Evolutionary conservation across 2,329 filamentous ascomycete genomes (phyloP), one percentile per base, ranked within the genome.

Genomic region (Ophiostoma quercus): DNA sequence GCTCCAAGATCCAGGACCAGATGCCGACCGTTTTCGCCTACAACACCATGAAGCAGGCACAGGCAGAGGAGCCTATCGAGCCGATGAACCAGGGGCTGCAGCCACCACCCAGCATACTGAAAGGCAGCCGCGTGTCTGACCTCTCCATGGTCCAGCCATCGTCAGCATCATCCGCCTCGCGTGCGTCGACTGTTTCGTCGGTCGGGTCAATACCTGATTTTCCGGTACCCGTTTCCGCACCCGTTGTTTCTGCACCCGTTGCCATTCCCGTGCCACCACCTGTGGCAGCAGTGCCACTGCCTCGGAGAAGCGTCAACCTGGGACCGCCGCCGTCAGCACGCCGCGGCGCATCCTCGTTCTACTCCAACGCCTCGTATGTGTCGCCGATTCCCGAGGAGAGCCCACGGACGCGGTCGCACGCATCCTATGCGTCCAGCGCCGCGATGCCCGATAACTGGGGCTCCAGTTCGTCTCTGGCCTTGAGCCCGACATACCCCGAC

Each of bases 351-450:
- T 89, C 87, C 0, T 88, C 87, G 0, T 89, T 88, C 71, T 89
- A 90, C 74, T 90, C 89, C 2, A 85, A 84, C 73, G 79, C 82
- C 14, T 90, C 89, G 0, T 89, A 84, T 71, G 89, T 93, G 34
- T 90, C 90, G 0, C 90, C 91, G 0, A 93, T 94, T 68, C 89
- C 88, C 0, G 91, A 93, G 77, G 90, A 93, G 76, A 86, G 84
- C 72, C 83, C 85, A 0, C 81, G 84, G 32, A 80, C 83, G 3
- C 80, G 83, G 69, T 87, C 87, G 0, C 85, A 87, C 75, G 82
- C 83, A 37, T 92, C 90, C 0, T 89, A 87, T 75, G 90, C 87
- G 29, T 92, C 91, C 2, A 92, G 90, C 74, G 85, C 87, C 47
- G 90, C 86, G 0, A 91, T 92, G 77, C 90, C 90, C 0, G 85